Base-by-base conservation (phyloP, 169 alveolate species). In the Pseudocohnilembus persalinus region DNA sequence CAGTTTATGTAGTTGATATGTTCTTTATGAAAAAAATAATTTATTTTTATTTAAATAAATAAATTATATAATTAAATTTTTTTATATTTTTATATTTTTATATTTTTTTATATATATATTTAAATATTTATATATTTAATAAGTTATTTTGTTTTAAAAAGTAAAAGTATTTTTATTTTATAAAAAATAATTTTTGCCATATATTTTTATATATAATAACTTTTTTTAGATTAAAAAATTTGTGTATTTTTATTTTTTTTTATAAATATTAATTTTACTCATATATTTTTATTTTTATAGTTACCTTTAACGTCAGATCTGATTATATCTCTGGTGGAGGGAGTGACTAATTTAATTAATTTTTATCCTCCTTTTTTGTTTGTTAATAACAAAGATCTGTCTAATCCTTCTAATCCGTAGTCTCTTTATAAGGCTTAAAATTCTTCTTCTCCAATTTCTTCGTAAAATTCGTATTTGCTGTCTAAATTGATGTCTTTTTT, bases 221-320 rank as follows among this genome's bases (percentile, higher is more conserved):
- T n/a, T n/a, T n/a, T n/a, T n/a, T n/a, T n/a, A n/a, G n/a, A n/a
- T n/a, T n/a, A n/a, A n/a, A n/a, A n/a, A n/a, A n/a, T n/a, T n/a
- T n/a, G n/a, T n/a, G n/a, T n/a, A n/a, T n/a, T n/a, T n/a, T n/a
- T n/a, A n/a, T n/a, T n/a, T n/a, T n/a, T n/a, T n/a, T n/a, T n/a
- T n/a, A n/a, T n/a, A n/a, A n/a, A n/a, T n/a, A n/a, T 91, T 89
- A 29, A 87, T 89, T 75, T 75, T 49, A 33, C 86, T 82, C 1
- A 91, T 83, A 73, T 88, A 83, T 76, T 82, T 87, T 11, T 89
- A 72, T 83, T 85, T 94, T 28, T 94, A 84, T 87, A 89, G 79
- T 30, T 83, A 78, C 33, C 77, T 83, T 28, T 91, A 84, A 73
- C 75, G 87, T 64, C 90, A 84, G 6, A 89, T 81, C 73, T 85